These are phyloP conservation scores for Guillardia theta DNA, from an alignment of 78 protist genomes.

Conservation along the genomic window DNA sequence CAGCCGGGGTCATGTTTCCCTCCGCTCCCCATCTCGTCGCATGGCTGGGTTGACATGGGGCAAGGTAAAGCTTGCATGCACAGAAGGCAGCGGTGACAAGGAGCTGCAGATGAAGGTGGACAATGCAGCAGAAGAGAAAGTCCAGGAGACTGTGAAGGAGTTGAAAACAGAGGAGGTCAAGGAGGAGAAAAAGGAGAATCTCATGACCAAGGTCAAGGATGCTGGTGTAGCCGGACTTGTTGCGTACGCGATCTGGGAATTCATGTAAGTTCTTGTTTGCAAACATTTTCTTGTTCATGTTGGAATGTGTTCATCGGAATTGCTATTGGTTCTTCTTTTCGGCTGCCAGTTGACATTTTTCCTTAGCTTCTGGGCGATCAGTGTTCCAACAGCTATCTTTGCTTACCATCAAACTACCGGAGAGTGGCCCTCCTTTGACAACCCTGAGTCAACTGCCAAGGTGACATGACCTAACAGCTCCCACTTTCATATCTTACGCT, in stretches of 20 bases:
- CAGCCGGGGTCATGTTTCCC: no score
- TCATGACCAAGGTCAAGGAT: conserved; percentile 21
- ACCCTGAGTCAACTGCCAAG: conserved; percentile 19
- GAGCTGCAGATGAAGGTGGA: no score
- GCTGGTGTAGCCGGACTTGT: background rate
- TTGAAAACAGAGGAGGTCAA: background rate
- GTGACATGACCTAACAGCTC: background rate
- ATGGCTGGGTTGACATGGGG: no score
- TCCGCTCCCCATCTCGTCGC: no score
- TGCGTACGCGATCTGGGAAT: background rate
- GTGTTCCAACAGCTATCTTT: background rate
- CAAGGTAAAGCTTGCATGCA: no score
- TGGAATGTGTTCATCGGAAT: background rate
- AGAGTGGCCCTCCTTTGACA: background rate
- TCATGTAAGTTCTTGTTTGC: background rate
- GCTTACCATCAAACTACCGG: background rate
- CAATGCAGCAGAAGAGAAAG: no score
- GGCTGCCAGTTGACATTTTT: background rate
- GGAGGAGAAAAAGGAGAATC: background rate
- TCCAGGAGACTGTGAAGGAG: background rate
- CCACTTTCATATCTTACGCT: background rate
- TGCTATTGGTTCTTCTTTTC: background rate
- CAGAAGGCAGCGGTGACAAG: no score
- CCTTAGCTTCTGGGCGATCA: background rate
- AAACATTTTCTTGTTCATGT: background rate